A percentile compares a stretch with the other conserved stretches of the same genome.
Evolutionary conservation across 345 rosid species (phyloP).

Genomic region (Aquilaria sinensis): DNA sequence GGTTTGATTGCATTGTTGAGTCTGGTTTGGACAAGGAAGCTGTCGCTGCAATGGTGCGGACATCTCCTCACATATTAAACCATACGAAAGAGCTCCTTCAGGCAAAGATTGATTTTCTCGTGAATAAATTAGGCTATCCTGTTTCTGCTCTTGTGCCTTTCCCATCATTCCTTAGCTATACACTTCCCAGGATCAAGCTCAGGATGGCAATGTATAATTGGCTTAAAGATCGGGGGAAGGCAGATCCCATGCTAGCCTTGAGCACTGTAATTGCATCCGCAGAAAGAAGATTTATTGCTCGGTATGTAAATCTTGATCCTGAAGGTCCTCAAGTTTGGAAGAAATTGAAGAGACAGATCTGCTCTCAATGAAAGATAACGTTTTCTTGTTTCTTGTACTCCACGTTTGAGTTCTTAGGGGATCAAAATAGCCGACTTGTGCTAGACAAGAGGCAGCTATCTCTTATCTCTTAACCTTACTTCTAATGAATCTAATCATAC

Average conservation of each 20-base stretch:
- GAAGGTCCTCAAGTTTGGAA: slow-evolving; percentile 59
- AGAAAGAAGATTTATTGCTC: slow-evolving; percentile 27
- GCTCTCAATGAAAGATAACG: slow-evolving; percentile 2
- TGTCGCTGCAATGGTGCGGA: slow-evolving; percentile 42
- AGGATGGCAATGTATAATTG: slow-evolving; percentile 62
- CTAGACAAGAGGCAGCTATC: too few relatives aligned
- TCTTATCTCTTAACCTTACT: too few relatives aligned
- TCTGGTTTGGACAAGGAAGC: slow-evolving; percentile 58
- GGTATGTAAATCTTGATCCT: slow-evolving; percentile 47
- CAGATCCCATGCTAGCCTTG: slow-evolving; percentile 24
- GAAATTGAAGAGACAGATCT: slow-evolving; percentile 39
- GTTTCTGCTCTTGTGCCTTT: slow-evolving; percentile 35
- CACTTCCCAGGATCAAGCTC: slow-evolving; percentile 40
- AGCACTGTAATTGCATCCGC: slow-evolving; percentile 48
- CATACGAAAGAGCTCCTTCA: slow-evolving; percentile 41
- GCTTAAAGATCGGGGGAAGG: slow-evolving; percentile 48
- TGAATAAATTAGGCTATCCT: slow-evolving; percentile 49
- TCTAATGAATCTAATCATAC: too few relatives aligned
- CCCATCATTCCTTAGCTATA: slow-evolving; percentile 50
- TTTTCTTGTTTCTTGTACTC: not conserved
- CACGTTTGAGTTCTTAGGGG: not conserved
- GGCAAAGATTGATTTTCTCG: slow-evolving; percentile 47
- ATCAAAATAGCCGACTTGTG: too few relatives aligned
- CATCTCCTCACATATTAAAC: slow-evolving; percentile 60
- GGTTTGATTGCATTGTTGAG: slow-evolving; percentile 63